These are phyloP conservation scores for Mucor ambiguus DNA, from an alignment of 371 early-diverging fungal genomes.

Conservation along the genomic window DNA sequence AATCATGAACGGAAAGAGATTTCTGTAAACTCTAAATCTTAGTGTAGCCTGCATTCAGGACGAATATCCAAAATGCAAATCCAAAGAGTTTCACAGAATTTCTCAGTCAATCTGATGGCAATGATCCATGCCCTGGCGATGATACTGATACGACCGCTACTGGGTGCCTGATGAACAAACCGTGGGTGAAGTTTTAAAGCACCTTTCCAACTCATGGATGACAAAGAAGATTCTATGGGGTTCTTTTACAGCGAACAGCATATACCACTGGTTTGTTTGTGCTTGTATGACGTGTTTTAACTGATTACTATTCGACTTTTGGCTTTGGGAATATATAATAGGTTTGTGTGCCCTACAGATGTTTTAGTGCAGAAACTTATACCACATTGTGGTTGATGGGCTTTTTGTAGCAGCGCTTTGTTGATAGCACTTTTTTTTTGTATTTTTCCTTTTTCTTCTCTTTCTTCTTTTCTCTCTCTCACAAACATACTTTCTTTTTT, in stretches of 20 bases:
- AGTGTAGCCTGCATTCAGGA: neutral
- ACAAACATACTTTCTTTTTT: neutral
- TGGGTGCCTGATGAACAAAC: neutral
- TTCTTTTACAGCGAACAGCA: neutral
- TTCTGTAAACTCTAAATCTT: conserved; percentile 17
- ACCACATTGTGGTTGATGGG: neutral
- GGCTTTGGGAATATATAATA: conserved; percentile 3
- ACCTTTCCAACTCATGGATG: neutral
- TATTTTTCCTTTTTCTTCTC: neutral
- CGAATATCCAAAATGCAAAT: neutral
- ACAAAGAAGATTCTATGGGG: neutral
- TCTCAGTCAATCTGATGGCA: neutral
- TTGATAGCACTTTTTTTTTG: neutral
- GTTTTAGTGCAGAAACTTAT: conserved; percentile 4
- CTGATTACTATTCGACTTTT: neutral
- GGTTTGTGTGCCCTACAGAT: conserved; percentile 1
- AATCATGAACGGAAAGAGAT: conserved; percentile 2
- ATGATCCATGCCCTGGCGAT: neutral
- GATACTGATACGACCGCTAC: neutral
- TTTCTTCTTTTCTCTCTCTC: neutral
- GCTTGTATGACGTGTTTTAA: conserved; percentile 10
- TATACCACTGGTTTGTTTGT: neutral
- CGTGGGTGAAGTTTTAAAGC: neutral
- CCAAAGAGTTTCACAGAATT: neutral
- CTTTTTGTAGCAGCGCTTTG: conserved; percentile 3